Evolutionary conservation across 2,329 filamentous ascomycete species (phyloP).

Genomic region (Trichoderma citrinoviride): DNA sequence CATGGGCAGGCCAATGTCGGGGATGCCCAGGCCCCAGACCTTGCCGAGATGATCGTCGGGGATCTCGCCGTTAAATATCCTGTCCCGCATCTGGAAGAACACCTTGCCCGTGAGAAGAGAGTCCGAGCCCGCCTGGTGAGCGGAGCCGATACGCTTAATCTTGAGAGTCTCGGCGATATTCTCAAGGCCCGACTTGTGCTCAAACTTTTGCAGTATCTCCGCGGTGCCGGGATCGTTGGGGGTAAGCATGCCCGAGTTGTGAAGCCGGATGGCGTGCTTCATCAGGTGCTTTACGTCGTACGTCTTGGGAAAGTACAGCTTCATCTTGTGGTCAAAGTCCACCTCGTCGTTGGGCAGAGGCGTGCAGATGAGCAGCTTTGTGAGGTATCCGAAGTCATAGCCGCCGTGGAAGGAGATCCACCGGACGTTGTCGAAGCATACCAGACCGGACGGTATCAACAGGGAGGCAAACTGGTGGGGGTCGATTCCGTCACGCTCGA

Average conservation of each 20-base stretch:
- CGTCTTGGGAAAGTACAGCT: slow-evolving; percentile 87
- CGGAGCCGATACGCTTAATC: slow-evolving; percentile 80
- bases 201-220: slow-evolving; percentile 79
- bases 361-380: slow-evolving; percentile 84
- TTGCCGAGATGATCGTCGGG: slow-evolving; percentile 81
- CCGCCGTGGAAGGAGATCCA: slow-evolving; percentile 98
- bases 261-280: slow-evolving; percentile 76
- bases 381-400: slow-evolving; percentile 96
- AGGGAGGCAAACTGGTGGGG: slow-evolving; percentile 84
- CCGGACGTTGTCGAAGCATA: slow-evolving; percentile 80
- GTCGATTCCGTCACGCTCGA: slow-evolving; percentile 87
- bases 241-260: slow-evolving; percentile 61
- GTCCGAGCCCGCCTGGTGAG: slow-evolving; percentile 92
- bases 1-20: slow-evolving; percentile 52
- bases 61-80: slow-evolving; percentile 81
- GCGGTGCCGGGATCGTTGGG: slow-evolving; percentile 62
- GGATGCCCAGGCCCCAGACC: slow-evolving; percentile 86
- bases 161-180: slow-evolving; percentile 92
- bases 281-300: slow-evolving; percentile 98
- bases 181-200: slow-evolving; percentile 87
- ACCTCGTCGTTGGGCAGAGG: slow-evolving; percentile 84
- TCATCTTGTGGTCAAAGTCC: slow-evolving; percentile 84
- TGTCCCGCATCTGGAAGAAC: slow-evolving; percentile 88
- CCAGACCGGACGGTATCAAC: slow-evolving; percentile 87
- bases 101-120: slow-evolving; percentile 89